These are phyloP conservation scores for Calycina marina DNA, from an alignment of 2,329 filamentous ascomycete species.

Conservation along the genomic window DNA sequence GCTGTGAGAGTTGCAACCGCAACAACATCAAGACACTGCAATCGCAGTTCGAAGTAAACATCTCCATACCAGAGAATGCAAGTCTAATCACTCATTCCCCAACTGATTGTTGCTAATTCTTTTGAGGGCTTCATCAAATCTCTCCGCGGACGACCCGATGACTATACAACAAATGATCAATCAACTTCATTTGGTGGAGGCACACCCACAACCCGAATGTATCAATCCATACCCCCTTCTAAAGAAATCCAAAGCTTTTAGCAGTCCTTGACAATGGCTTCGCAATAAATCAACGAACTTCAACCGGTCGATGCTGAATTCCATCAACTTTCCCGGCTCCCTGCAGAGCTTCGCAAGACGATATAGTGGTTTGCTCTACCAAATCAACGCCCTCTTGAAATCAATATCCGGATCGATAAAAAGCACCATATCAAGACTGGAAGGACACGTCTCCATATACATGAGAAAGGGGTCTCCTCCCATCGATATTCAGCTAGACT, in stretches of 20 bases:
- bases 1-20: conserved; percentile 3
- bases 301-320: not conserved
- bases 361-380: not conserved
- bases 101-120: too few species aligned
- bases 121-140: not conserved
- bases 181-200: not conserved
- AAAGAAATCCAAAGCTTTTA: not conserved
- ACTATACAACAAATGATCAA: not conserved
- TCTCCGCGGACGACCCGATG: not conserved
- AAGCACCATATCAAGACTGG: too few species aligned
- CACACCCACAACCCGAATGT: not conserved
- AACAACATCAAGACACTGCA: not conserved
- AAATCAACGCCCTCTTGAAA: not conserved
- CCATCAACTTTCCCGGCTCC: not conserved
- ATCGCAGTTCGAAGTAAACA: not conserved
- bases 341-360: not conserved
- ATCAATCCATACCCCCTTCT: not conserved
- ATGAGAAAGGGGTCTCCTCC: too few species aligned
- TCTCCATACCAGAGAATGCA: too few species aligned
- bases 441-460: too few species aligned
- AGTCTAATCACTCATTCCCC: too few species aligned
- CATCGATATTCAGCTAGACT: too few species aligned
- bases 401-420: not conserved
- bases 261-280: not conserved
- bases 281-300: not conserved